phyloP scores from a whole-genome alignment of 2,329 filamentous ascomycete species.

The Penicillium sp. region DNA sequence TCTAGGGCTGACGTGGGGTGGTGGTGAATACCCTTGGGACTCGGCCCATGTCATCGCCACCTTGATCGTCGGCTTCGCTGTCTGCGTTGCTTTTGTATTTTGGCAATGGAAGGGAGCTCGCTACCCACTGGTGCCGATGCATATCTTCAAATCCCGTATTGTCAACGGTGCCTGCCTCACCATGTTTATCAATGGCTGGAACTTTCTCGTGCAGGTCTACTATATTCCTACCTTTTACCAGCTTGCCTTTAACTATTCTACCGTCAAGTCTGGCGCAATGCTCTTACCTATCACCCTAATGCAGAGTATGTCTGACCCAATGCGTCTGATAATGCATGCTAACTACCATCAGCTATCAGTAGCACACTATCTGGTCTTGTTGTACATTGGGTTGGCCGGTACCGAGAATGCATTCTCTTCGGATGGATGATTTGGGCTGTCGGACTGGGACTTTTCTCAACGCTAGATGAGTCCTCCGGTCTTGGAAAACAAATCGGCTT shows the following conservation, averaged over 20 bases:
- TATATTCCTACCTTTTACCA: slow-evolving; percentile 67
- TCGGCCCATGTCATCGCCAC: slow-evolving; percentile 61
- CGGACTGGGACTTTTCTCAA: slow-evolving; percentile 59
- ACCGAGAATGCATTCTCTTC: slow-evolving; percentile 60
- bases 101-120: slow-evolving; percentile 42
- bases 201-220: slow-evolving; percentile 64
- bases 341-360: slow-evolving; percentile 42
- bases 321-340: neutral
- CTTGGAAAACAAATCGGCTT: slow-evolving; percentile 62
- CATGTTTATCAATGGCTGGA: slow-evolving; percentile 65
- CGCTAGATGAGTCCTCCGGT: slow-evolving; percentile 53
- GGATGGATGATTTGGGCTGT: slow-evolving; percentile 59
- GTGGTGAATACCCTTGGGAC: slow-evolving; percentile 62
- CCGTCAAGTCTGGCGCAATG: slow-evolving; percentile 56
- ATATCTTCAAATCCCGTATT: slow-evolving; percentile 60
- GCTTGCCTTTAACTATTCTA: slow-evolving; percentile 54
- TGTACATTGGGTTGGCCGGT: slow-evolving; percentile 59
- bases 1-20: slow-evolving; percentile 63
- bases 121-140: slow-evolving; percentile 42
- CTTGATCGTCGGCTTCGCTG: slow-evolving; percentile 54
- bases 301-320: slow-evolving; percentile 41
- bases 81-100: slow-evolving; percentile 34
- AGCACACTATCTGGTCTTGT: slow-evolving; percentile 59
- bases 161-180: slow-evolving; percentile 62
- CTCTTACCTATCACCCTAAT: slow-evolving; percentile 56